Evolutionary conservation across 306 rosid species (phyloP), one percentile per base, ranked within the genome.

Genomic region (Delonix regia): DNA sequence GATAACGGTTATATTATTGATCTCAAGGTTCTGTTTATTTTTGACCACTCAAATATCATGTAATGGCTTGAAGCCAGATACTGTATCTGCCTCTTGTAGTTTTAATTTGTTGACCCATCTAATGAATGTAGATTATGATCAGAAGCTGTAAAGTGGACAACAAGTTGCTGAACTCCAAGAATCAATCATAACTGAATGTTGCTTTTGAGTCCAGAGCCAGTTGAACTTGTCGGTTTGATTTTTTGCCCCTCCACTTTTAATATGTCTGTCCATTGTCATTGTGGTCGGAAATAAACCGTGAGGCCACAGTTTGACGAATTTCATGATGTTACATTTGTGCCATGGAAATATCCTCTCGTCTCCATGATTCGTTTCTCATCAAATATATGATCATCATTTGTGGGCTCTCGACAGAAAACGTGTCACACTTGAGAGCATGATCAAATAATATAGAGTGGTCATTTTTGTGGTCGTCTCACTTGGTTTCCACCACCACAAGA

Each of bases 141-240:
- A 76, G 87, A 80, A 81, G 89, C 87, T 69, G 80, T 81, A 83
- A 86, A 82, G 84, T 78, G 87, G 86, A 83, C 85, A 87, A 67
- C 81, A 62, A 70, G 87, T 69, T 69, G 85, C 83, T 61, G 85
- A 69, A 73, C 85, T 71, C 57, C 85, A 70, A 81, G 88, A 84
- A 86, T 81, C 83, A 84, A 83, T 80, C 84, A 80, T 82, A 81
- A 85, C 78, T 82, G 72, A 47, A 72, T 61, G 59, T 80, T 77
- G 82, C 69, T 86, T 76, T 74, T 82, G 81, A 72, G 42, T 57
- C 78, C 82, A 73, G 80, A 78, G 64, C 67, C 66, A 13, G 30
- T 79, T 73, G 85, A 71, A 64, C 18, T 68, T 81, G 79, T 85
- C 69, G 82, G 87, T 82, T 80, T 74, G 83, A 80, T 75, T 41